These are phyloP conservation scores for Phalaenopsis hybrid DNA, from an alignment of 116 monocot species.

Conservation along the genomic window DNA sequence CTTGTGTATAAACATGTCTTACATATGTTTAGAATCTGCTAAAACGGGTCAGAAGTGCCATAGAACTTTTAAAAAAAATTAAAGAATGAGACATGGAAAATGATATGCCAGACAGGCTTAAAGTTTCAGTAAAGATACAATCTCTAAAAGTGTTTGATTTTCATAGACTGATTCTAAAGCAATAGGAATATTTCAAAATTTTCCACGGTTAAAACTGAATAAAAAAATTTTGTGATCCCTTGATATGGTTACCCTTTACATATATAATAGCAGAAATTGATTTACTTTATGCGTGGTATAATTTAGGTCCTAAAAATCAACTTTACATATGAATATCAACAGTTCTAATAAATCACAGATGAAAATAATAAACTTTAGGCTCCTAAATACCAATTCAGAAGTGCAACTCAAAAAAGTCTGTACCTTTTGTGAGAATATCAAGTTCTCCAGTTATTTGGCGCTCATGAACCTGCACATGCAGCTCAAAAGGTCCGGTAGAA, in stretches of 20 bases:
- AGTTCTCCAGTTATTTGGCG: constrained; percentile 31
- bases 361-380: neutral
- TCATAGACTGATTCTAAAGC: neutral
- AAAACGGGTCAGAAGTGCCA: neutral
- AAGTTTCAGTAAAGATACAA: neutral
- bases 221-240: neutral
- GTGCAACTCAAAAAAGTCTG: neutral
- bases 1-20: neutral
- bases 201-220: neutral
- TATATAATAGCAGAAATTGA: neutral
- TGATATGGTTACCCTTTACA: neutral
- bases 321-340: neutral
- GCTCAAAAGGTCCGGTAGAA: neutral
- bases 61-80: neutral
- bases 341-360: neutral
- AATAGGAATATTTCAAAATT: neutral
- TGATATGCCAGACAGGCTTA: neutral
- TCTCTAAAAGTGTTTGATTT: neutral
- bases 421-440: constrained; percentile 81
- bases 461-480: constrained; percentile 41
- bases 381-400: neutral
- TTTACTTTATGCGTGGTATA: neutral
- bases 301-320: neutral
- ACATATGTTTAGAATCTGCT: neutral
- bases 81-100: neutral